Evolutionary conservation across 441 rosid species (phyloP).

Genomic region (Syzygium malaccense): DNA sequence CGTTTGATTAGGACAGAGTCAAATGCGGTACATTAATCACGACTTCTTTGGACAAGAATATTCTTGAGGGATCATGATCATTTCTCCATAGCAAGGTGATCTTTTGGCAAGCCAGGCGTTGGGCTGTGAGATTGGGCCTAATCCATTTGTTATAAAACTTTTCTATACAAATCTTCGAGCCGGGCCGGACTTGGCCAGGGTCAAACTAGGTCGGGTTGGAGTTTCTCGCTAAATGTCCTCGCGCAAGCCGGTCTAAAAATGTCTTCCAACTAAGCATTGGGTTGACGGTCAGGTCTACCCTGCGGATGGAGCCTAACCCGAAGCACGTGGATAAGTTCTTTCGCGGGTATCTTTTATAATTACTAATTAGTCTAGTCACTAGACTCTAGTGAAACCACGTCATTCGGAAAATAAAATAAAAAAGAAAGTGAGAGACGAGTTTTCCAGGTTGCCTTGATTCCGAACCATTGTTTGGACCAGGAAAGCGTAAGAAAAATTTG

Average conservation of each 20-base stretch:
- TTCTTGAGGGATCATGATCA: background rate
- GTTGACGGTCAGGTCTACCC: background rate
- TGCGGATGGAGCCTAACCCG: background rate
- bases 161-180: background rate
- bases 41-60: background rate
- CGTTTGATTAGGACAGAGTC: background rate
- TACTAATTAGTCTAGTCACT: background rate
- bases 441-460: background rate
- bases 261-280: background rate
- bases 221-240: background rate
- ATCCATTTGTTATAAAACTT: background rate
- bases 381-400: background rate
- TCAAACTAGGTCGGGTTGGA: background rate
- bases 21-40: background rate
- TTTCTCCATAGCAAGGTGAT: background rate
- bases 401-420: background rate
- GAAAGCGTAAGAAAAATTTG: background rate
- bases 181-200: background rate
- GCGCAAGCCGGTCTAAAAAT: background rate
- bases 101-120: background rate
- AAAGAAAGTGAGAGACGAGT: background rate
- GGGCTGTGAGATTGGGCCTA: background rate
- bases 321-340: background rate
- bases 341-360: background rate
- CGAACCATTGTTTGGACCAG: background rate